Evolutionary conservation across 164 flowering plant species (phyloP).

Genomic region (Santalum album): DNA sequence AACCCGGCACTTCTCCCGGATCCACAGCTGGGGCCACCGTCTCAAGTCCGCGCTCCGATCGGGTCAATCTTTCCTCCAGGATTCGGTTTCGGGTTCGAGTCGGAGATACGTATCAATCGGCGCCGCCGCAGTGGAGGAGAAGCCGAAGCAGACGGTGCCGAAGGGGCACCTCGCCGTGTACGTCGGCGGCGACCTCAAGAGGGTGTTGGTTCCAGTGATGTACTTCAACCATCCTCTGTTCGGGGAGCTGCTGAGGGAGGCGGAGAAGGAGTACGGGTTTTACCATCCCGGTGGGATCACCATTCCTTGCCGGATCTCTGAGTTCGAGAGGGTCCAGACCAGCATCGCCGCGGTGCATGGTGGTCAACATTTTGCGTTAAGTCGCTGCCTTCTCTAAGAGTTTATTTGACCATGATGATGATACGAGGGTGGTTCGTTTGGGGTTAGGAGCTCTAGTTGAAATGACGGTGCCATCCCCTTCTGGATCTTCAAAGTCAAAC

Average conservation of each 20-base stretch:
- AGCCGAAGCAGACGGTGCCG: constrained; percentile 15
- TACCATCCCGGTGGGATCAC: constrained; percentile 52
- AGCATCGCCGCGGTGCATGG: constrained; percentile 44
- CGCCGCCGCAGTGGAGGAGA: constrained; percentile 10
- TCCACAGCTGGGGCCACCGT: no score
- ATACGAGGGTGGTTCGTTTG: no score
- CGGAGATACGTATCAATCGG: constrained; percentile 16
- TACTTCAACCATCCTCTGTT: constrained; percentile 62
- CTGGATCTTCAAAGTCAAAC: no score
- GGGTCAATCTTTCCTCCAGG: neutral
- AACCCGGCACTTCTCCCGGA: no score
- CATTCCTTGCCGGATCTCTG: constrained; percentile 44
- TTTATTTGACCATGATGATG: no score
- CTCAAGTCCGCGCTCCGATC: no score
- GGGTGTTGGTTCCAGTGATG: constrained; percentile 47
- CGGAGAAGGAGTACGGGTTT: constrained; percentile 50
- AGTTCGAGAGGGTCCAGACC: constrained; percentile 41
- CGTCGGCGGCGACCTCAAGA: constrained; percentile 23
- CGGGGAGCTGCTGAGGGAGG: constrained; percentile 40
- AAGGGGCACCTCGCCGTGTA: constrained; percentile 60
- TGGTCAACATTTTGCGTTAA: no score
- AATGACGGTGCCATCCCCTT: no score
- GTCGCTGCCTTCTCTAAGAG: no score
- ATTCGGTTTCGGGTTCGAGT: constrained; percentile 2
- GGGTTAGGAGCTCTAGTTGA: no score